Conservation (phyloP, 169 alveolate species). For the Hepatocystis sp. region DNA sequence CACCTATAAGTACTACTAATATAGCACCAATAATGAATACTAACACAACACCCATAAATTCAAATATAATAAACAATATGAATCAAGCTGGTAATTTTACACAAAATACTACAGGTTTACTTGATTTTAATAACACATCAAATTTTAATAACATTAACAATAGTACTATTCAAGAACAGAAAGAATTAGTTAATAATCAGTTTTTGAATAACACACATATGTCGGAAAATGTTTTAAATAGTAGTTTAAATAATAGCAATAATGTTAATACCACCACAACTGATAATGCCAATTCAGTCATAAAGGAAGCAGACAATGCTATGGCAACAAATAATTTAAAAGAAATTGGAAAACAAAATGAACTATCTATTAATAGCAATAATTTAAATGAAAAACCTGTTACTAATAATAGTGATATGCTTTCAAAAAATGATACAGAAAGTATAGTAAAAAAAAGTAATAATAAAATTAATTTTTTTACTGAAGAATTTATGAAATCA, state of each 20-base stretch:
- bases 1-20: background rate
- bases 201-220: too few relatives aligned
- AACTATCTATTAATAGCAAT: background rate
- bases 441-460: slow-evolving; percentile 4
- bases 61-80: slow-evolving; percentile 4
- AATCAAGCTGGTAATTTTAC: background rate
- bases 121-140: background rate
- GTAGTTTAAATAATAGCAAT: background rate
- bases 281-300: too few relatives aligned
- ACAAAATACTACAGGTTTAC: background rate
- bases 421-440: slow-evolving; percentile 48
- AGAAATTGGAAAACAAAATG: slow-evolving; percentile 8
- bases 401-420: slow-evolving; percentile 47
- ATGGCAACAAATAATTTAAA: background rate
- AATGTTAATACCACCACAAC: background rate
- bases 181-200: too few relatives aligned
- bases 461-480: slow-evolving; percentile 33
- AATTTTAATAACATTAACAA: too few relatives aligned
- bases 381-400: slow-evolving; percentile 4
- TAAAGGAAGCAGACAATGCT: background rate
- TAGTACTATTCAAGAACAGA: too few relatives aligned
- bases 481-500: slow-evolving; percentile 38
- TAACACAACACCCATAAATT: background rate
- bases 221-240: too few relatives aligned
- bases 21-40: too few relatives aligned